A percentile compares a stretch with the other conserved stretches of the same genome.
Conservation (phyloP, 495 filamentous ascomycete species). For the Haplographium delicatum region DNA sequence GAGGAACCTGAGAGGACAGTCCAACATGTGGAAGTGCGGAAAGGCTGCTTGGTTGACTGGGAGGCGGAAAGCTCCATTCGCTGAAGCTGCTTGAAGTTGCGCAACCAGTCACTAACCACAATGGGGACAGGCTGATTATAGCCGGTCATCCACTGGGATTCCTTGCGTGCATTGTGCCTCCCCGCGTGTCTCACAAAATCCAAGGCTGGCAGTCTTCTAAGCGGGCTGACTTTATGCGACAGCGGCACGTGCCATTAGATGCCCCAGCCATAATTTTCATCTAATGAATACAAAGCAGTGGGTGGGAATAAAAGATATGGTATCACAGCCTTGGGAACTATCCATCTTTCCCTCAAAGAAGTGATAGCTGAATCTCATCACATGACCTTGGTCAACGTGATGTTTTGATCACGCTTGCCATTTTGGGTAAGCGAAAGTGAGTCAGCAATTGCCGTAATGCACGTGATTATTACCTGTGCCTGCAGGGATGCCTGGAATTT, state of each 20-base stretch:
- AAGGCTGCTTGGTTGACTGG: conserved; percentile 10
- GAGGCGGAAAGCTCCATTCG: conserved; percentile 4
- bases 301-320: too few species aligned
- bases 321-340: too few species aligned
- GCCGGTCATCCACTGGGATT: neutral
- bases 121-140: neutral
- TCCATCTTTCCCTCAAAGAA: too few species aligned
- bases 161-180: neutral
- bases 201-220: conserved; percentile 1
- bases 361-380: too few species aligned
- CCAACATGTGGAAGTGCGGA: conserved; percentile 20
- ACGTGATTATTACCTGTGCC: neutral
- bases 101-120: neutral
- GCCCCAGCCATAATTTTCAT: too few species aligned
- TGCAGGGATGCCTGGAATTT: neutral
- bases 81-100: neutral
- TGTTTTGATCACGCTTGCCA: too few species aligned
- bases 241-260: too few species aligned
- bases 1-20: conserved; percentile 24
- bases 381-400: too few species aligned
- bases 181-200: conserved; percentile 3
- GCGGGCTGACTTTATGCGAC: too few species aligned
- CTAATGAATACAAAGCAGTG: too few species aligned
- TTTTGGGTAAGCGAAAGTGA: too few species aligned
- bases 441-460: neutral